Evolutionary conservation across 495 filamentous ascomycete genomes (phyloP).

Genomic region (Lophiostoma macrostomum): DNA sequence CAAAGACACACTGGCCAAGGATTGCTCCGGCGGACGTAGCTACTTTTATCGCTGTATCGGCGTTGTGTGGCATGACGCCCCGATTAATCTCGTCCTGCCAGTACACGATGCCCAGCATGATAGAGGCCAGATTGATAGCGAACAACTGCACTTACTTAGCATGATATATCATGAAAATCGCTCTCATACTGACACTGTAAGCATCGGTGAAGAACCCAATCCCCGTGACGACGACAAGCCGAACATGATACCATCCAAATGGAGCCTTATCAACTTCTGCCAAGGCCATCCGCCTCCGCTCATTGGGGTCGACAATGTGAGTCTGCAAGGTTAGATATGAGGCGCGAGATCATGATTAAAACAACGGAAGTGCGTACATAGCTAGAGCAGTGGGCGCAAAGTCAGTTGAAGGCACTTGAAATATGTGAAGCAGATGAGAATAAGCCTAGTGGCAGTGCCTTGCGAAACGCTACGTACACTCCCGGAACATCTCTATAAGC

Average conservation of each 20-base stretch:
- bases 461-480: too few species aligned
- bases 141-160: constrained; percentile 45
- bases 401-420: too few species aligned
- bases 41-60: constrained; percentile 80
- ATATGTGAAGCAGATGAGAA: too few species aligned
- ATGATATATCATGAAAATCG: not conserved
- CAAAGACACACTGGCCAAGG: constrained; percentile 77
- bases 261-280: constrained; percentile 75
- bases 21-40: constrained; percentile 82
- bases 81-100: constrained; percentile 51
- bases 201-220: constrained; percentile 83
- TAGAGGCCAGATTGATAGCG: constrained; percentile 61
- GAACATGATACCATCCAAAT: constrained; percentile 76
- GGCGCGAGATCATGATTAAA: not conserved
- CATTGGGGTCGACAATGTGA: constrained; percentile 67
- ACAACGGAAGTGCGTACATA: constrained; percentile 8
- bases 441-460: too few species aligned
- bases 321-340: constrained; percentile 39
- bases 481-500: constrained; percentile 32
- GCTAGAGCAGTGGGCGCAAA: too few species aligned
- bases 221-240: constrained; percentile 71
- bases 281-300: constrained; percentile 70
- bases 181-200: constrained; percentile 55
- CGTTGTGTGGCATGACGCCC: constrained; percentile 54
- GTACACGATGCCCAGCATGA: constrained; percentile 71